These are phyloP conservation scores for Fusarium pseudoanthophilum DNA, from an alignment of 2,329 filamentous ascomycete species.

Conservation along the genomic window DNA sequence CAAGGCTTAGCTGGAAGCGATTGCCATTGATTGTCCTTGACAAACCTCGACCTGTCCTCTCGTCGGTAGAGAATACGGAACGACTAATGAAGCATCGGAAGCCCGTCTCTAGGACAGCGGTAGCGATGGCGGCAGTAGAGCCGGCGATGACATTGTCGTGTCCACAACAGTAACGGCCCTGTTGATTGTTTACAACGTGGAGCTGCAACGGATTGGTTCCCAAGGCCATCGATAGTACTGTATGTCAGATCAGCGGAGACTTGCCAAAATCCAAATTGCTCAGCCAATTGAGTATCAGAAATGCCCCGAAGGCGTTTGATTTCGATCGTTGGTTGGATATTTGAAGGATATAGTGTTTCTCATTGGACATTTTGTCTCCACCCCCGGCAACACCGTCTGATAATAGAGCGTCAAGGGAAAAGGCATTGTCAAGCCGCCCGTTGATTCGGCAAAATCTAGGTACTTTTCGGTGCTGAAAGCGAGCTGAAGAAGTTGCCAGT, in stretches of 20 bases:
- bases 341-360: not conserved
- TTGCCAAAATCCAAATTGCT: conserved; percentile 2
- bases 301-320: conserved; percentile 13
- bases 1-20: conserved; percentile 22
- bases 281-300: conserved; percentile 17
- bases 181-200: conserved; percentile 27
- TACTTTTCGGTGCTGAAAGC: conserved; percentile 12
- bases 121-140: conserved; percentile 8
- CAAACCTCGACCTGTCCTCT: not conserved
- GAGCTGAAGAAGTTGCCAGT: conserved; percentile 9
- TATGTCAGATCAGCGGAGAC: conserved; percentile 37
- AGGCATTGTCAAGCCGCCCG: not conserved
- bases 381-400: conserved; percentile 27
- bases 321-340: conserved; percentile 26
- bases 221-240: conserved; percentile 6
- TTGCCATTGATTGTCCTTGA: conserved; percentile 27
- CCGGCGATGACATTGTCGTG: conserved; percentile 4
- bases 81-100: conserved; percentile 7
- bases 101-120: conserved; percentile 8
- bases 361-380: conserved; percentile 16
- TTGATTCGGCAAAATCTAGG: conserved; percentile 2
- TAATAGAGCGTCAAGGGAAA: conserved; percentile 16
- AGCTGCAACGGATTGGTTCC: conserved; percentile 14
- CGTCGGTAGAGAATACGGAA: conserved; percentile 7
- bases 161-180: not conserved